Base-by-base conservation (phyloP, 140 eudicot species). In the Cichorium intybus region DNA sequence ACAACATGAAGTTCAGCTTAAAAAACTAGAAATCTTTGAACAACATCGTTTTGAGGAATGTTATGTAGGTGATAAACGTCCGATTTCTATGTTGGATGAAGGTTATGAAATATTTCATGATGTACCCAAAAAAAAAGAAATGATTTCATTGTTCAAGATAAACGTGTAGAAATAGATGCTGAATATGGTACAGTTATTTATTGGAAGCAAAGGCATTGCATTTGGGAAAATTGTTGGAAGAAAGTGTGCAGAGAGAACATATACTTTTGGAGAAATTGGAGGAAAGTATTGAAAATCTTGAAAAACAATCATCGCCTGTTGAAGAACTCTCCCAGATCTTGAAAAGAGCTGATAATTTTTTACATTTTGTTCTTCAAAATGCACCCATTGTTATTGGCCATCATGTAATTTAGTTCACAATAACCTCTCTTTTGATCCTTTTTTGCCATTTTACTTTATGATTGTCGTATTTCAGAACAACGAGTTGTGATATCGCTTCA, bases 371-470 rank as follows among this genome's bases (percentile, higher is more conserved):
- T 66, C 88, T 82, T 56, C 94, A 85, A 66, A 85, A 76, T 73
- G 86, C 94, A 45, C 94, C 94, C 1, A 79, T 85, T 70, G 86
- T 86, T 28, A 75, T 82, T 29, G 95, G 95, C 28, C 95, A 86
- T 65, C 88, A 82, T 81, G 94, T n/a, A n/a, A n/a, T n/a, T n/a
- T n/a, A n/a, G n/a, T n/a, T n/a, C n/a, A n/a, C n/a, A n/a, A n/a
- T n/a, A n/a, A n/a, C n/a, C n/a, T n/a, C n/a, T n/a, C n/a, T n/a
- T n/a, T n/a, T n/a, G n/a, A n/a, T n/a, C n/a, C n/a, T n/a, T n/a
- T n/a, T n/a, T n/a, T n/a, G n/a, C n/a, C n/a, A n/a, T n/a, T n/a
- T n/a, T n/a, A n/a, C n/a, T n/a, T n/a, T n/a, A n/a, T n/a, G n/a
- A n/a, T n/a, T n/a, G n/a, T n/a, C n/a, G n/a, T n/a, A n/a, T n/a